These are phyloP conservation scores for Penicillium robsamsonii DNA, from an alignment of 495 filamentous ascomycete genomes.

Conservation along the genomic window DNA sequence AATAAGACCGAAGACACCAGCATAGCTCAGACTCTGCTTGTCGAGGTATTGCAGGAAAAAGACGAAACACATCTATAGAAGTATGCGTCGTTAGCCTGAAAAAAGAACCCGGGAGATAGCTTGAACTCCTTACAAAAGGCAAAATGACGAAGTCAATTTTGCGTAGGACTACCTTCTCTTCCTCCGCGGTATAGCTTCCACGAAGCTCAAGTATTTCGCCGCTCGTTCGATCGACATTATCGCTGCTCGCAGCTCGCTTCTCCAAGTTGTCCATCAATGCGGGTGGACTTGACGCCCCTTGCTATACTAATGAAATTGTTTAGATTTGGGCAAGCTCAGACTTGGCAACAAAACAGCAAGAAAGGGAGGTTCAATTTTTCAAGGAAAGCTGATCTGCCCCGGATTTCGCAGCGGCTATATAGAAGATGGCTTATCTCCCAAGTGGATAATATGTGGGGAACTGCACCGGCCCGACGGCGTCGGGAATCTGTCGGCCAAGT, in stretches of 20 bases:
- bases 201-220: slow-evolving; percentile 24
- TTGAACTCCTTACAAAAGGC: slow-evolving; percentile 34
- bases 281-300: neutral
- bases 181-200: slow-evolving; percentile 30
- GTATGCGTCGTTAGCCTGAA: neutral
- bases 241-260: slow-evolving; percentile 2
- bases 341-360: neutral
- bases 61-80: slow-evolving; percentile 31
- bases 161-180: slow-evolving; percentile 44
- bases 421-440: no score
- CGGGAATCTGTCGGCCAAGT: slow-evolving; percentile 18
- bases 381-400: neutral
- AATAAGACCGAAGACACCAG: slow-evolving; percentile 55
- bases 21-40: slow-evolving; percentile 57
- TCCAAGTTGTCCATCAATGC: slow-evolving; percentile 14
- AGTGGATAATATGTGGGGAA: slow-evolving; percentile 11
- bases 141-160: slow-evolving; percentile 48
- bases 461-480: slow-evolving; percentile 18
- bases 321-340: neutral
- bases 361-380: neutral
- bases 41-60: slow-evolving; percentile 46
- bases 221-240: slow-evolving; percentile 1
- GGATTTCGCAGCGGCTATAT: slow-evolving; percentile 4
- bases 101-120: neutral
- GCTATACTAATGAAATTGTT: neutral